Percentiles rank a stretch among this genome's conserved stretches.
Evolutionary conservation across 306 rosid genomes (phyloP).

Genomic region (Abrus pulchellus): DNA sequence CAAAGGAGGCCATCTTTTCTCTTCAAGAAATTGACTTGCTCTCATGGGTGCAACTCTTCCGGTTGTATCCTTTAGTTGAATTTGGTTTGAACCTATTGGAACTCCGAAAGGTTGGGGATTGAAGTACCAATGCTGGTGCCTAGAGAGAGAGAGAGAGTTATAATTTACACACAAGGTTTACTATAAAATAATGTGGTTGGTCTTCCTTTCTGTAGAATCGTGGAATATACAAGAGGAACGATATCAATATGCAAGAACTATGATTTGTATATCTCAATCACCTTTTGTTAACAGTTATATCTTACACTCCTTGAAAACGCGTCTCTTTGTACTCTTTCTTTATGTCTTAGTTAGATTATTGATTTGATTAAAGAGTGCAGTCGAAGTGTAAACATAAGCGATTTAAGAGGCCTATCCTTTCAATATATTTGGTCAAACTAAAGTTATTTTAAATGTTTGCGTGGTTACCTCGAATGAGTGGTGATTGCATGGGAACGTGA

Average conservation of each 20-base stretch:
- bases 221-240: background rate
- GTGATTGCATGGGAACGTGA: constrained; percentile 42
- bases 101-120: constrained; percentile 38
- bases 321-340: no score
- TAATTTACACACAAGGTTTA: background rate
- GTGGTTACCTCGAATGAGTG: constrained; percentile 45
- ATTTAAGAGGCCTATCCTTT: background rate
- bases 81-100: constrained; percentile 30
- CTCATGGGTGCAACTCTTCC: constrained; percentile 47
- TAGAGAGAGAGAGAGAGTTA: background rate
- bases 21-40: constrained; percentile 58
- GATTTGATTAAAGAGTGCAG: no score
- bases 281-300: no score
- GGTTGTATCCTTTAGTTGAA: constrained; percentile 17
- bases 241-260: no score
- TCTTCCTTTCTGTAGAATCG: background rate
- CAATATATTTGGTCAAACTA: background rate
- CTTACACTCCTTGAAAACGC: no score
- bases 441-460: background rate
- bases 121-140: constrained; percentile 51
- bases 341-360: no score
- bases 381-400: no score
- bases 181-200: background rate
- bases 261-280: background rate
- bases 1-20: constrained; percentile 53